These are phyloP conservation scores for Heterobasidion irregulare DNA, from an alignment of 1,284 basidiomycete species.

Conservation along the genomic window DNA sequence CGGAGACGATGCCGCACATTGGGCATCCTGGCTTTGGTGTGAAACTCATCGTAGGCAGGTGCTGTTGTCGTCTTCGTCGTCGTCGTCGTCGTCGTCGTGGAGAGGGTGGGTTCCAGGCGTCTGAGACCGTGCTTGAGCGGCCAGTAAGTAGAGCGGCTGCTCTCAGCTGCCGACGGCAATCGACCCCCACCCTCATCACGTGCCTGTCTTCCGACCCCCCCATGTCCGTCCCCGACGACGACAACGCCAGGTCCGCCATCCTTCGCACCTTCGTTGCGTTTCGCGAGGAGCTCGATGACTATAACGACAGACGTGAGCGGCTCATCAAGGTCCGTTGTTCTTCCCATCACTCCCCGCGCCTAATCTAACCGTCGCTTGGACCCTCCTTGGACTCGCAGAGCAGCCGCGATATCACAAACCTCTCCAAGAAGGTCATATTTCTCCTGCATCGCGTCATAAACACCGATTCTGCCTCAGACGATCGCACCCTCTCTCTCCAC, in stretches of 20 bases:
- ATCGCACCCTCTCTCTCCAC: conserved; percentile 21
- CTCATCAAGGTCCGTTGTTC: conserved; percentile 64
- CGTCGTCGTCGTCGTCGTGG: too few species aligned
- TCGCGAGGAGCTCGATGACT: conserved; percentile 64
- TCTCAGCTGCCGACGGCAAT: too few species aligned
- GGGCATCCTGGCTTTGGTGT: conserved; percentile 60
- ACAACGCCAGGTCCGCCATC: background rate
- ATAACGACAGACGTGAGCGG: conserved; percentile 70
- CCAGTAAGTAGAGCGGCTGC: too few species aligned
- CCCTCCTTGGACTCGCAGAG: conserved; percentile 30
- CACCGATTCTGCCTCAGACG: conserved; percentile 36
- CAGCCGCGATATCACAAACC: conserved; percentile 81
- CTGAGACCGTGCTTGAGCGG: too few species aligned
- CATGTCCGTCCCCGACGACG: background rate
- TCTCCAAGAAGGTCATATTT: conserved; percentile 96
- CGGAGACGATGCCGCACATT: conserved; percentile 64
- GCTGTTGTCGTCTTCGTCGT: background rate
- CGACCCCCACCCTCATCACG: too few species aligned
- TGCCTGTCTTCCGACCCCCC: too few species aligned
- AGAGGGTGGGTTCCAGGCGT: too few species aligned
- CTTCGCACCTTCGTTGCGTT: conserved; percentile 44
- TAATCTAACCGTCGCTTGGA: conserved; percentile 2
- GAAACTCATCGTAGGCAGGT: conserved; percentile 23
- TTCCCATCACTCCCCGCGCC: conserved; percentile 2
- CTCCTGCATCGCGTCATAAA: conserved; percentile 72